Evolutionary conservation across 2,329 filamentous ascomycete genomes (phyloP), one percentile per base, ranked within the genome.

Genomic region (Allantophomopsis lycopodina): DNA sequence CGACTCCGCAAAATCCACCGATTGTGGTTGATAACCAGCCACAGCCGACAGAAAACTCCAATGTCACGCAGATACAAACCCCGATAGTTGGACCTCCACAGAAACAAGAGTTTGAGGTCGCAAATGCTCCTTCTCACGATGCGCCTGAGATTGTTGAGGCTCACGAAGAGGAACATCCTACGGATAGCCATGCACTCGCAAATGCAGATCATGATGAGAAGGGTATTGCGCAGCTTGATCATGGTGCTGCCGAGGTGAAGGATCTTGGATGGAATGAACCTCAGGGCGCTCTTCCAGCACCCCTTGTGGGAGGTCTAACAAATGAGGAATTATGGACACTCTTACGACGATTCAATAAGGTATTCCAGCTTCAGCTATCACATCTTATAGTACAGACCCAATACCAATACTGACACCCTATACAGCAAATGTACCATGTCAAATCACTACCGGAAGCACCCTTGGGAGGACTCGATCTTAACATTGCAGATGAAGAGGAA

Each of bases 401-500:
- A 8, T 3, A 12, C 23, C 23, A 28, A 10, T 28, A 36, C 40
- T 63, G 46, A 60, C 40, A 4, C 11, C 11, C 10, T 12, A 34
- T 7, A 7, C 32, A 68, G 64, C 71, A 75, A 59, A 61, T 73
- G 39, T 73, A 73, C 46, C 63, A 73, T 59, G 81, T 91, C 48
- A 85, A 83, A 55, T 75, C 80, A 20, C 73, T 79, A 7, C 48
- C 57, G 0, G 50, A 59, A 18, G 61, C 69, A 59, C 73, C 7
- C 1, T 69, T 81, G 1, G 82, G 80, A 5, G 74, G 76, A 12
- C 62, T 94, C 31, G 85, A 93, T 55, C 68, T 93, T 42, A 85
- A 87, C 48, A 79, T 85, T 41, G 79, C 83, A 4, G 79, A 87
- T 32, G 79, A 89, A 40, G 84, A 91, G 48, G 81, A 88, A 42